Evolutionary conservation across 208 protist genomes (phyloP), one percentile per base, ranked within the genome.

Genomic region (Acanthamoeba healyi): DNA sequence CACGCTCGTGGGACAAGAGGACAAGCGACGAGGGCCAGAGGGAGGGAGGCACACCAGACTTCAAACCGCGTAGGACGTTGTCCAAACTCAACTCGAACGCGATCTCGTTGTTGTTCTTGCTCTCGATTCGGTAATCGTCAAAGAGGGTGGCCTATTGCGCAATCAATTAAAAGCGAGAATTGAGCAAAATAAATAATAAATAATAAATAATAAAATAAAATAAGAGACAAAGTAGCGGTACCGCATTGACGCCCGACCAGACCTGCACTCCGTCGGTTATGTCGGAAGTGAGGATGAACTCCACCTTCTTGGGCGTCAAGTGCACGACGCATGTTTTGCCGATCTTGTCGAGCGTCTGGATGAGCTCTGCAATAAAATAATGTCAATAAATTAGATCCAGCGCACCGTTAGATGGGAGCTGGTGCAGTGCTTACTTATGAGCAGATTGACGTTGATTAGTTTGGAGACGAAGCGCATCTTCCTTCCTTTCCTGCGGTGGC

Each of bases 41-140:
- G n/a, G n/a, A n/a, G n/a, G n/a, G n/a, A n/a, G n/a, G 10, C 38
- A 65, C 40, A 91, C 84, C 89, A 40, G 94, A 95, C 34, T 95
- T 90, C 12, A 96, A 49, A 32, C 91, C 95, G 38, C 94, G 36
- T 40, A 93, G 63, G n/a, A 96, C 51, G 63, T 94, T 74, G 24
- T 95, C 92, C 17, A 95, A 49, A 44, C 88, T 44, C 0, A 96
- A 67, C 51, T 96, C 92, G 56, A 96, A 94, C 40, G 93, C 87
- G 34, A 96, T 96, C 32, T 95, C 92, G 54, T 96, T 96, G 19
- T 95, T 81, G 42, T 93, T 93, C 24, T 95, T 51, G 81, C 94
- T 95, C 22, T 95, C 49, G 6, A 95, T 95, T 17, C 29, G 34
- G 22, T 93, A 86, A 24, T 95, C 92, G 36, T 96, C 95, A 90